phyloP scores from a whole-genome alignment of 2,329 filamentous ascomycete genomes.

The Hirsutella thompsonii region DNA sequence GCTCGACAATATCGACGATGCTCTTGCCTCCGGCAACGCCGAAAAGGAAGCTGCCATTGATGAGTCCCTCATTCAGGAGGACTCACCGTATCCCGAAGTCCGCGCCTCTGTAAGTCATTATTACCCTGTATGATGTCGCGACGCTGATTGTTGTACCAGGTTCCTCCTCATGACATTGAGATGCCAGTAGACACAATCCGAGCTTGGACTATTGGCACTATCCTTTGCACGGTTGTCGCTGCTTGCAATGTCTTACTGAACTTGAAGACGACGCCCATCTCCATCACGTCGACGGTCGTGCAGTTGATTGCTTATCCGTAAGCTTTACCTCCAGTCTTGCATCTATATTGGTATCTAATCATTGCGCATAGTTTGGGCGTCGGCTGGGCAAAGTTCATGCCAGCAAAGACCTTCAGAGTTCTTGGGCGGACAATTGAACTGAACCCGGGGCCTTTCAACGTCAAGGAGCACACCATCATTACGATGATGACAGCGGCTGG shows the following conservation, averaged over 20 bases:
- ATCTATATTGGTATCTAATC: background rate
- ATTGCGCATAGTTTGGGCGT: conserved; percentile 12
- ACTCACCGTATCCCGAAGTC: conserved; percentile 27
- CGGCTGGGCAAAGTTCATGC: conserved; percentile 19
- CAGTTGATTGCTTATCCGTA: conserved; percentile 41
- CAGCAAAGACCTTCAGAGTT: conserved; percentile 15
- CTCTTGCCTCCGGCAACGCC: conserved; percentile 27
- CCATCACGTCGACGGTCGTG: conserved; percentile 39
- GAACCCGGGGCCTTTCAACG: conserved; percentile 29
- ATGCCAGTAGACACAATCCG: conserved; percentile 43
- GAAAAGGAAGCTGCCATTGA: conserved; percentile 33
- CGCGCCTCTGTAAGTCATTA: conserved; percentile 10
- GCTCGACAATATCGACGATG: conserved; percentile 36
- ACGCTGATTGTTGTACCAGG: conserved; percentile 4
- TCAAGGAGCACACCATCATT: conserved; percentile 37
- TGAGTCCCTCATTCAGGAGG: conserved; percentile 33
- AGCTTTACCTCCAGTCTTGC: background rate
- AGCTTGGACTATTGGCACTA: conserved; percentile 43
- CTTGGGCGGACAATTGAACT: conserved; percentile 20
- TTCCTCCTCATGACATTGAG: conserved; percentile 34
- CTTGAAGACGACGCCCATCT: conserved; percentile 34
- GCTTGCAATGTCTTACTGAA: conserved; percentile 42
- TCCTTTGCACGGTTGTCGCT: conserved; percentile 45
- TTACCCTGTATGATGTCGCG: background rate
- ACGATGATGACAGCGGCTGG: conserved; percentile 29